These are phyloP conservation scores for Sclerotiophoma versabilis DNA, from an alignment of 2,329 filamentous ascomycete species.

Conservation along the genomic window DNA sequence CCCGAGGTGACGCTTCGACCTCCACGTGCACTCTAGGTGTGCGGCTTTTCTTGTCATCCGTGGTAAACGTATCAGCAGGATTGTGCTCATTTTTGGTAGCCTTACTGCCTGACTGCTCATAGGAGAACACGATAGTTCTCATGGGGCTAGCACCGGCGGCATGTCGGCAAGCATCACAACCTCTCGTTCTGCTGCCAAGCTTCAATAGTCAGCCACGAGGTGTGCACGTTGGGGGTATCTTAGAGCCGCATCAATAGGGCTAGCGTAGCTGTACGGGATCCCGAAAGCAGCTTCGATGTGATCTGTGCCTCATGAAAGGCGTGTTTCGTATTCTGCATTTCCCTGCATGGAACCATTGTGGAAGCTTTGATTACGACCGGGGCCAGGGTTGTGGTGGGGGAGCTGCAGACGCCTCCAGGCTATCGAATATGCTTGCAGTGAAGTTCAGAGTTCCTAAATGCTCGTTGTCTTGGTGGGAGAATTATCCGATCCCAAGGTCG, in stretches of 20 bases:
- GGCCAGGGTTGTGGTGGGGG: neutral
- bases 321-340: constrained; percentile 8
- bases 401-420: neutral
- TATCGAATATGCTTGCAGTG: neutral
- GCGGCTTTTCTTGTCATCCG: too few relatives aligned
- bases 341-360: constrained; percentile 13
- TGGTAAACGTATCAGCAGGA: too few relatives aligned
- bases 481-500: neutral
- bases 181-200: constrained; percentile 9
- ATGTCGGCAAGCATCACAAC: neutral
- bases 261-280: neutral
- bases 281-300: neutral
- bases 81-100: neutral
- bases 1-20: too few relatives aligned
- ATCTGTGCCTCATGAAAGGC: neutral
- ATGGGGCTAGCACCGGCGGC: neutral
- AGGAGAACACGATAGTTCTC: neutral
- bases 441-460: neutral
- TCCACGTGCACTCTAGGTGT: too few relatives aligned
- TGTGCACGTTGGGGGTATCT: neutral
- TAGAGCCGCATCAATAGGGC: constrained; percentile 4
- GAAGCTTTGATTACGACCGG: neutral
- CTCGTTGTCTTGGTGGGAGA: neutral
- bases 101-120: too few relatives aligned
- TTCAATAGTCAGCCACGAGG: constrained; percentile 5